phyloP scores from a whole-genome alignment of 208 protist species.

The Crithidia thermophila region DNA sequence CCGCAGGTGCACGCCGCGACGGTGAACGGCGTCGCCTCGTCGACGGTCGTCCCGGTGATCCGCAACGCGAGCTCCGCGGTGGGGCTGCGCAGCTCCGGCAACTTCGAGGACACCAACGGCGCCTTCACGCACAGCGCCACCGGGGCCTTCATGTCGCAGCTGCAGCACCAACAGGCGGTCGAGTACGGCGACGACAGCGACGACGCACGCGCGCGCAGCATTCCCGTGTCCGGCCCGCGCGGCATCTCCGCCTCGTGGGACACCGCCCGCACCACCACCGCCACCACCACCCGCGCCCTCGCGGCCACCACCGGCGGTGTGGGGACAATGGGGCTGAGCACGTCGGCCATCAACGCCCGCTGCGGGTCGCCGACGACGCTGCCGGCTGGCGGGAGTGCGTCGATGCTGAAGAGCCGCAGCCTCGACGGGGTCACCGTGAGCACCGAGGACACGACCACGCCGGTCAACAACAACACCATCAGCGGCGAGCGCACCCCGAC shows the following conservation, averaged over 20 bases:
- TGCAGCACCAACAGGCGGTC: constrained; percentile 11
- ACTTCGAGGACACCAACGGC: constrained; percentile 6
- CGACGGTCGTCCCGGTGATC: constrained; percentile 6
- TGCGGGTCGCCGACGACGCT: constrained; percentile 8
- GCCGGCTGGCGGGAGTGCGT: neutral
- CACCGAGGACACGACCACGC: neutral
- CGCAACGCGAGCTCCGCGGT: constrained; percentile 13
- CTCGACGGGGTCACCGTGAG: constrained; percentile 1
- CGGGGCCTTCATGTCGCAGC: neutral
- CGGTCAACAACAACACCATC: neutral
- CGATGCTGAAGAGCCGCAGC: constrained; percentile 11
- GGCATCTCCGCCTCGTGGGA: constrained; percentile 17
- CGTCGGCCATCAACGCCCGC: constrained; percentile 6
- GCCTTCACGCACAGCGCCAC: constrained; percentile 8
- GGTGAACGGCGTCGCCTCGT: neutral
- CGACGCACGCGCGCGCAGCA: constrained; percentile 23
- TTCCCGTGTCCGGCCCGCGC: constrained; percentile 23
- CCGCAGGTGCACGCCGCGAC: constrained; percentile 10
- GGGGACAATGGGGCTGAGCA: constrained; percentile 1
- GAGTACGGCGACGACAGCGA: constrained; percentile 8
- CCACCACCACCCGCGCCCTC: constrained; percentile 13
- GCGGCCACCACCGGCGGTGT: constrained; percentile 4
- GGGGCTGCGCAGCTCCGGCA: constrained; percentile 14
- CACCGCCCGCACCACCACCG: constrained; percentile 18
- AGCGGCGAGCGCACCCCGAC: constrained; percentile 19